Conservation (phyloP, 2,329 filamentous ascomycete genomes). For the Scortechinia acanthostroma region DNA sequence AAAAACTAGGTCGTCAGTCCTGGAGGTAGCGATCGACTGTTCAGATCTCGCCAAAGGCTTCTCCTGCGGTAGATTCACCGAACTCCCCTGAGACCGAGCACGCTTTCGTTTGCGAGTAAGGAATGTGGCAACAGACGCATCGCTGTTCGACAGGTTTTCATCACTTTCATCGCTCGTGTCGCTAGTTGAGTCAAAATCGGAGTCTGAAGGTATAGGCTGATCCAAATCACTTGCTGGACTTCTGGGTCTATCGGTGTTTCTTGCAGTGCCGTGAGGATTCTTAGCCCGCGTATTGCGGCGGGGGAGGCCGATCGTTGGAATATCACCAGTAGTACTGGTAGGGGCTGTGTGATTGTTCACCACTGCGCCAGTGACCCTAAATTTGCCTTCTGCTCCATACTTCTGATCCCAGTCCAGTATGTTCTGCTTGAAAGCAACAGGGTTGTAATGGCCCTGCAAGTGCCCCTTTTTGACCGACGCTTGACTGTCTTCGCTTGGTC, state of each 20-base stretch:
- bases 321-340: constrained; percentile 11
- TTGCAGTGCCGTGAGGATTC: background rate
- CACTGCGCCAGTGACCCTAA: constrained; percentile 19
- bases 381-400: constrained; percentile 38
- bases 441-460: constrained; percentile 36
- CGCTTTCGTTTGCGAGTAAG: background rate
- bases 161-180: background rate
- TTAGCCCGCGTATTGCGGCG: constrained; percentile 5
- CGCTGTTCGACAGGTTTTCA: background rate
- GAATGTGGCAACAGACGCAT: background rate
- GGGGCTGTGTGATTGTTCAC: constrained; percentile 4
- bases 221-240: too few relatives aligned
- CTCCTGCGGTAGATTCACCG: background rate
- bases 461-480: constrained; percentile 6
- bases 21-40: constrained; percentile 4
- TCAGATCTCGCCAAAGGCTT: background rate
- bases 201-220: background rate
- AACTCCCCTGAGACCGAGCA: background rate
- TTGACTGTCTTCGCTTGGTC: constrained; percentile 6
- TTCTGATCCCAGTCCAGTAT: constrained; percentile 39
- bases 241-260: too few relatives aligned
- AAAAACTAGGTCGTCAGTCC: constrained; percentile 21
- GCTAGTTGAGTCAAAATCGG: background rate
- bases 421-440: constrained; percentile 38
- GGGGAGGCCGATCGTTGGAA: constrained; percentile 27